A percentile compares a stretch with the other conserved stretches of the same genome.
phyloP scores from a whole-genome alignment of 805 yeast genomes.

The Metschnikowia baotianmanensis region DNA sequence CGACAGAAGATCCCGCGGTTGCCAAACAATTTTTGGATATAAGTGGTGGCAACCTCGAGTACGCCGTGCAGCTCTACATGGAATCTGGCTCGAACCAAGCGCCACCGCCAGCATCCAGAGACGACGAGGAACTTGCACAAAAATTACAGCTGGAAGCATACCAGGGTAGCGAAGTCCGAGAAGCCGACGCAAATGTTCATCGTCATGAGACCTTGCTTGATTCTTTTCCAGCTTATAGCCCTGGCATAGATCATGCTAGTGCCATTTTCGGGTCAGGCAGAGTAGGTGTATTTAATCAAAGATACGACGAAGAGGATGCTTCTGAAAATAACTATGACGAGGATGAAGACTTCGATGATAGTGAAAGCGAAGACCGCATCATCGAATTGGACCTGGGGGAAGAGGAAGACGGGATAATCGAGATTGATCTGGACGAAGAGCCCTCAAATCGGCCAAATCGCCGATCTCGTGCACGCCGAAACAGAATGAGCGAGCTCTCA shows the following conservation, averaged over 20 bases:
- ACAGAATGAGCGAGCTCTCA: slow-evolving; percentile 35
- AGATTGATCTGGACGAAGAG: slow-evolving; percentile 30
- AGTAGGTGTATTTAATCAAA: slow-evolving; percentile 60
- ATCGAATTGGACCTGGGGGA: slow-evolving; percentile 32
- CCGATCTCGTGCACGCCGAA: slow-evolving; percentile 10
- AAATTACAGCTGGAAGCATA: slow-evolving; percentile 65
- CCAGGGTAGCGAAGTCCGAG: slow-evolving; percentile 33
- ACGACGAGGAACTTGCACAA: slow-evolving; percentile 58
- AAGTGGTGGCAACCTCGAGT: slow-evolving; percentile 73
- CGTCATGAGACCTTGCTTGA: slow-evolving; percentile 76
- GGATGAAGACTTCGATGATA: slow-evolving; percentile 24
- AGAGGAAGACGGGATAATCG: slow-evolving; percentile 32
- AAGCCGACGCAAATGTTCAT: slow-evolving; percentile 75
- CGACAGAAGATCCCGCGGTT: slow-evolving; percentile 58
- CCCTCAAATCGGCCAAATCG: slow-evolving; percentile 15
- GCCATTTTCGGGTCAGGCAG: slow-evolving; percentile 50
- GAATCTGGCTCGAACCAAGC: slow-evolving; percentile 41
- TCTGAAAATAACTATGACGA: slow-evolving; percentile 23
- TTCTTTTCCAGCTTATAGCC: slow-evolving; percentile 18
- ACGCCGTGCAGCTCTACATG: slow-evolving; percentile 79
- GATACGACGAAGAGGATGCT: slow-evolving; percentile 40
- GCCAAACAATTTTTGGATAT: slow-evolving; percentile 80
- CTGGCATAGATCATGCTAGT: slow-evolving; percentile 23
- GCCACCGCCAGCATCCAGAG: slow-evolving; percentile 22
- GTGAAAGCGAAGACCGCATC: slow-evolving; percentile 4